These are phyloP conservation scores for Podospora bellae-mahoneyi DNA, from an alignment of 495 filamentous ascomycete species.

Conservation along the genomic window DNA sequence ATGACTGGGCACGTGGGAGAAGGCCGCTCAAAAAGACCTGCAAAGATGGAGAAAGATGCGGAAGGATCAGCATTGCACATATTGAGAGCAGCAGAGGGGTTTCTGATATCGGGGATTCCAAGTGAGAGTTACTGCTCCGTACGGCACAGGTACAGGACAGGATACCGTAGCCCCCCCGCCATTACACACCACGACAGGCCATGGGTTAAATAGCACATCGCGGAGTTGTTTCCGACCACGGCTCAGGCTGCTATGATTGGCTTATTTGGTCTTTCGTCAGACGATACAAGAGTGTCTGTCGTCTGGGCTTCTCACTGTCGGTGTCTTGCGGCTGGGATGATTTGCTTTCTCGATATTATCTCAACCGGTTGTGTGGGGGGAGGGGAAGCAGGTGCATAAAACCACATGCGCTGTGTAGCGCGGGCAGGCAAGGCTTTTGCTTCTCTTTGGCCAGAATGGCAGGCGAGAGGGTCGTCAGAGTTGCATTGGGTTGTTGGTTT, in stretches of 20 bases:
- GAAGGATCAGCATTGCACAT: not conserved
- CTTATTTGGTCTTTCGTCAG: not conserved
- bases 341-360: not conserved
- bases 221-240: not conserved
- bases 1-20: not conserved
- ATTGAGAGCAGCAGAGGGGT: not conserved
- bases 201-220: not conserved
- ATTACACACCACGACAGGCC: not conserved
- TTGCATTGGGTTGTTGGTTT: not conserved
- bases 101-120: too few relatives aligned
- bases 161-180: too few relatives aligned
- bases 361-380: too few relatives aligned
- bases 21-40: not conserved
- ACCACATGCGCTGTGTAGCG: not conserved
- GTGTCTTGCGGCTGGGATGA: not conserved
- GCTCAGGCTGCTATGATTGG: not conserved
- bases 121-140: too few relatives aligned
- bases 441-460: not conserved
- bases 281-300: not conserved
- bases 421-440: too few relatives aligned
- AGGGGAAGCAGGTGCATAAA: not conserved
- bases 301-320: not conserved
- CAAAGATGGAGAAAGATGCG: too few relatives aligned
- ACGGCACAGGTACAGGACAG: too few relatives aligned
- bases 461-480: not conserved